Evolutionary conservation across 2,329 filamentous ascomycete species (phyloP), one percentile per base, ranked within the genome.

Genomic region (Diaporthe eres): DNA sequence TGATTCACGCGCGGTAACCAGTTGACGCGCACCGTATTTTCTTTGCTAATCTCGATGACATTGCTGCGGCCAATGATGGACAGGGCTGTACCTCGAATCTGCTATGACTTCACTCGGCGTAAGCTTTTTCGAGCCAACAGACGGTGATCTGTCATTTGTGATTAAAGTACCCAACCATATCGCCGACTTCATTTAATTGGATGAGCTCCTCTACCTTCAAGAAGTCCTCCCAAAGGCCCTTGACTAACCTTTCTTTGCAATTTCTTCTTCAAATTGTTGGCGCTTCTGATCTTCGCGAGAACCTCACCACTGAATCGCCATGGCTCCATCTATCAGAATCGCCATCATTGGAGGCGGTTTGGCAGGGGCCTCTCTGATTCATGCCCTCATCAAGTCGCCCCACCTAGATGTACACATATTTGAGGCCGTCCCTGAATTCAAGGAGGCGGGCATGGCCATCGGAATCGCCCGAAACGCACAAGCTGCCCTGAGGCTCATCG

Each of bases 331-430:
- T 4, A 78, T 79, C 60, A 53, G 78, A 44, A 34, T 79, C 9
- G 78, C 77, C 15, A 79, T 80, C 17, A 55, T 58, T 9, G 78
- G 79, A 15, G 78, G 78, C 25, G 79, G 79, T 1, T 42, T 80
- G 9, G 79, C 78, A 22, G 79, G 79, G 10, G 78, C 79, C 5
- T 77, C 75, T 71, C 7, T 75, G 13, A 17, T 75, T 19, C 55
- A 72, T 44, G 67, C 47, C 15, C 67, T 75, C 3, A 28, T 72
- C 17, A 8, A 63, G 13, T 28, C 55, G 9, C 22, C 57, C 3
- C 67, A 72, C 5, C 67, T 75, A 2, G 57, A 75, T 28, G 58
- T 72, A 9, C 74, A 74, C 28, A 68, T 74, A 8, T 74, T 74
- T 31, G 72, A 74, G 12, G 47, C 61, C 12, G 72, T 51, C 9